Evolutionary conservation across 139 green algal species (phyloP), one percentile per base, ranked within the genome.

Genomic region (Chloropicon primus): DNA sequence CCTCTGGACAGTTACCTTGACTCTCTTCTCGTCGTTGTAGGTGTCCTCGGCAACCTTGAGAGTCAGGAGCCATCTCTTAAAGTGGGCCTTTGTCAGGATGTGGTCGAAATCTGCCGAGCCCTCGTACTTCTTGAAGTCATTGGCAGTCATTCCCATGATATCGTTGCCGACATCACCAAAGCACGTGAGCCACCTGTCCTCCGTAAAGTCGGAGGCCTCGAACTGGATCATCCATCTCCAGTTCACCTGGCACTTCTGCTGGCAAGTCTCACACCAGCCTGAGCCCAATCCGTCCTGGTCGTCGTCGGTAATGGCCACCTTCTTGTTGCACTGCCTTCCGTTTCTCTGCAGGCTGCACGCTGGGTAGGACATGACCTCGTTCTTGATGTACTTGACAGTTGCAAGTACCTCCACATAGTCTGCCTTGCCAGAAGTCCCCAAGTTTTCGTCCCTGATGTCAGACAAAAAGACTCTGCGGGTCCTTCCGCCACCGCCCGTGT

Each of bases 11-110:
- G 62, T 85, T n/a, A 83, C 80, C 83, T 94, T 93, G 73, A 93
- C 75, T 22, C 91, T 88, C n/a, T 28, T 29, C 84, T 97, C 91
- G 72, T 98, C 94, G 22, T 95, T 87, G 78, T 93, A 98, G 2
- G 77, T 93, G 76, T 98, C 94, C 79, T 94, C 87, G 0, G 84
- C 78, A 1, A 96, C 81, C 81, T 93, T 92, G 22, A 96, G 53
- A 29, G 86, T 90, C 62, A 96, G 80, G 27, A 82, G 41, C 26
- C 75, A 80, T 27, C 80, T 29, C n/a, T 82, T 77, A 76, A 93
- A 90, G 23, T 85, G 84, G 23, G 78, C 80, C 26, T 54, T 27
- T 28, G 79, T 71, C 25, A 76, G 25, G 2, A 84, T 73, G 1
- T 24, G 10, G 21, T 27, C 25, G 24, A 77, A 54, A 3, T 72